These are phyloP conservation scores for Pyronema domesticum DNA, from an alignment of 495 filamentous ascomycete genomes.

Conservation along the genomic window DNA sequence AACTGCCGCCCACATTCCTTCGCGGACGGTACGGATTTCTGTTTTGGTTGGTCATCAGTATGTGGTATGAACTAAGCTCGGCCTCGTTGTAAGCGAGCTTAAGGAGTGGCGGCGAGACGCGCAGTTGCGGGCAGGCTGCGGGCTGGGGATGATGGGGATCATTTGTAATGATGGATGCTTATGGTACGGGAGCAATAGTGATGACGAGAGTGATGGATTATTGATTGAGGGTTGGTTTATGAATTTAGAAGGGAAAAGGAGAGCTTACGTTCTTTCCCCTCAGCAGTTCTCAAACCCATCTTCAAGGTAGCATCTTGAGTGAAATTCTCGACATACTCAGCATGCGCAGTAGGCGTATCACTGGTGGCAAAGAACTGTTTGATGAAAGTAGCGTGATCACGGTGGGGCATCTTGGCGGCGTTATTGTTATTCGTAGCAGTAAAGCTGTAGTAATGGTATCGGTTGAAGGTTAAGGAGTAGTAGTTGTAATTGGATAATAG, in stretches of 20 bases:
- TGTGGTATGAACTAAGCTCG: background rate
- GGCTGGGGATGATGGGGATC: no score
- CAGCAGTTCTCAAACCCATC: conserved; percentile 2
- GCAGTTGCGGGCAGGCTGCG: no score
- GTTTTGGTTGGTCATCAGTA: background rate
- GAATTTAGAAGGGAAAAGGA: no score
- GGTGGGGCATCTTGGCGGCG: background rate
- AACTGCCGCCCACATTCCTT: conserved; percentile 5
- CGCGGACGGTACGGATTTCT: background rate
- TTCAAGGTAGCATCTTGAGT: conserved; percentile 2
- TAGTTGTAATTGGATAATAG: background rate
- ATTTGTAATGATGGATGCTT: no score
- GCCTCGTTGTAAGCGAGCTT: background rate
- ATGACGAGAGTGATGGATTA: no score
- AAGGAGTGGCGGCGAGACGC: no score
- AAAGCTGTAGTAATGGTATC: background rate
- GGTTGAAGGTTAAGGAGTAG: background rate
- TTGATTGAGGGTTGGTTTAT: no score
- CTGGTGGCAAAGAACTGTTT: background rate
- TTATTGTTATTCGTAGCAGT: no score
- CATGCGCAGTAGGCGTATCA: background rate
- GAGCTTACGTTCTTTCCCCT: background rate
- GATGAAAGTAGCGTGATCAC: conserved; percentile 3
- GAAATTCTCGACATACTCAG: background rate
- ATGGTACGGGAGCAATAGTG: no score